phyloP scores from a whole-genome alignment of 768 basidiomycete genomes.

The Peribolospora baueri region DNA sequence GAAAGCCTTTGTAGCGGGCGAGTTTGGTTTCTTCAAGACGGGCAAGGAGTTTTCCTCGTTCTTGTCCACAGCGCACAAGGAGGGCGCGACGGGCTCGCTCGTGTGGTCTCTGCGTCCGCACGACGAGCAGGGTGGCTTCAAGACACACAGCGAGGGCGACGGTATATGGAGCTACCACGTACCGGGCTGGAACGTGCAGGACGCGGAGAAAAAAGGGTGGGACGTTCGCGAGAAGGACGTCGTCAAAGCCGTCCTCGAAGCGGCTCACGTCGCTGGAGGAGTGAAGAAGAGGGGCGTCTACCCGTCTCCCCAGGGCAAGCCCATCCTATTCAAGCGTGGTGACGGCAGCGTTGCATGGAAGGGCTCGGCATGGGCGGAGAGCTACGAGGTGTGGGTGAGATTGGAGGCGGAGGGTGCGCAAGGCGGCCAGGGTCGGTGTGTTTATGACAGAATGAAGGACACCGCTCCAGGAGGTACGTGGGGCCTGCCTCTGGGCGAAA shows the following conservation, averaged over 20 bases:
- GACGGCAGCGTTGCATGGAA: constrained; percentile 3
- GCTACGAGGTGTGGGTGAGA: constrained; percentile 6
- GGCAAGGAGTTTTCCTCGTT: constrained; percentile 9
- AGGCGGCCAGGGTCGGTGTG: neutral
- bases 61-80: constrained; percentile 10
- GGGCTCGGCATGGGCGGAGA: constrained; percentile 6
- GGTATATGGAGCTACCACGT: constrained; percentile 9
- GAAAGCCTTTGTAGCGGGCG: constrained; percentile 12
- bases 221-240: constrained; percentile 3
- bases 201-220: constrained; percentile 1
- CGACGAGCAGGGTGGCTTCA: constrained; percentile 12
- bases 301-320: neutral
- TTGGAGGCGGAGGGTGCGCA: neutral
- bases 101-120: constrained; percentile 14
- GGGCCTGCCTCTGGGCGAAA: neutral
- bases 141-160: constrained; percentile 12
- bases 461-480: constrained; percentile 1
- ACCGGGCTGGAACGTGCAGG: neutral
- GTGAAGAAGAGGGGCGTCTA: neutral
- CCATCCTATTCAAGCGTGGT: neutral
- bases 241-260: constrained; percentile 1
- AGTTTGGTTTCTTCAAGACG: constrained; percentile 13
- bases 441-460: neutral
- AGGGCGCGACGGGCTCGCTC: constrained; percentile 10
- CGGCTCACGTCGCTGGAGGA: constrained; percentile 2